A percentile compares a stretch with the other conserved stretches of the same genome.
phyloP scores from a whole-genome alignment of 1,284 basidiomycete species.

The Moniliophthora roreri region DNA sequence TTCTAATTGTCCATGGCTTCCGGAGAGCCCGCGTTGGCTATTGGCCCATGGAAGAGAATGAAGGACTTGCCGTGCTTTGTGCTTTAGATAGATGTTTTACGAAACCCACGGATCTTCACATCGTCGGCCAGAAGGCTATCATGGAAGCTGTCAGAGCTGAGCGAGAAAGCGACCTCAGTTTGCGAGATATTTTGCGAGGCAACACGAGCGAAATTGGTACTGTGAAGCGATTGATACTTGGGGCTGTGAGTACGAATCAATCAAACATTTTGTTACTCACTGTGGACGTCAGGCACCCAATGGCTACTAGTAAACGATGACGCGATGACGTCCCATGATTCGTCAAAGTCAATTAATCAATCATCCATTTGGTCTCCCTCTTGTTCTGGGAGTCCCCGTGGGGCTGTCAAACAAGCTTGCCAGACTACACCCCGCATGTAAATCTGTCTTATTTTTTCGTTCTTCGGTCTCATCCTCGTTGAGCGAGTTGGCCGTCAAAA shows the following conservation, averaged over 20 bases:
- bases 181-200: constrained; percentile 38
- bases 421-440: constrained; percentile 46
- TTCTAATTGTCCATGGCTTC: constrained; percentile 60
- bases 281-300: constrained; percentile 63
- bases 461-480: constrained; percentile 57
- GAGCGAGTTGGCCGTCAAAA: constrained; percentile 64
- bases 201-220: constrained; percentile 42
- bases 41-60: constrained; percentile 41
- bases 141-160: constrained; percentile 42
- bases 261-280: too few relatives aligned
- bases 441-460: constrained; percentile 46
- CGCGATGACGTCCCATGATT: neutral
- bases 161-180: constrained; percentile 36
- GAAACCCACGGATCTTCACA: constrained; percentile 31
- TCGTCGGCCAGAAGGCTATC: constrained; percentile 38
- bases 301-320: constrained; percentile 50
- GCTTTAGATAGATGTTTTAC: constrained; percentile 39
- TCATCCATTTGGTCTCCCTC: constrained; percentile 32
- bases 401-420: constrained; percentile 44
- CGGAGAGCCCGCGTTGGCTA: constrained; percentile 70
- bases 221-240: constrained; percentile 54
- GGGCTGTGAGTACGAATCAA: constrained; percentile 34
- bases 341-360: neutral
- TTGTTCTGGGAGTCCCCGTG: constrained; percentile 46
- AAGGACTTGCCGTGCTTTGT: constrained; percentile 38